Conservation (phyloP, 2,329 filamentous ascomycete genomes). For the Sclerotinia borealis region DNA sequence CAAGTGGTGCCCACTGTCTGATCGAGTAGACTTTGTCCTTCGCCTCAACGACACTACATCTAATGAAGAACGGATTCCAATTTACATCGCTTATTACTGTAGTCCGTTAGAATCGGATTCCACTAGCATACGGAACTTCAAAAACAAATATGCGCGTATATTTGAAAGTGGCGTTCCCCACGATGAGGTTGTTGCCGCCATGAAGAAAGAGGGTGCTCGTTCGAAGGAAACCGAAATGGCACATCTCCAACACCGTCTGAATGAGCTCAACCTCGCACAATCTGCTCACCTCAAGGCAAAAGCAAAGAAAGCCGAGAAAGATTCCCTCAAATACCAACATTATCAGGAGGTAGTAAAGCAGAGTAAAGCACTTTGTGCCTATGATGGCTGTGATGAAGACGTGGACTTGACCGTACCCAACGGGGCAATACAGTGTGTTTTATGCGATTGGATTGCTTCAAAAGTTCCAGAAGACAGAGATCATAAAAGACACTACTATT, state of each 20-base stretch:
- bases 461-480: conserved; percentile 17
- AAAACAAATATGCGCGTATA: conserved; percentile 28
- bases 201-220: conserved; percentile 26
- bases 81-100: conserved; percentile 29
- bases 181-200: conserved; percentile 24
- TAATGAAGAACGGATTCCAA: conserved; percentile 21
- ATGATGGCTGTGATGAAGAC: conserved; percentile 22
- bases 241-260: conserved; percentile 18
- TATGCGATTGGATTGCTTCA: conserved; percentile 28
- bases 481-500: conserved; percentile 23
- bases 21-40: conserved; percentile 15
- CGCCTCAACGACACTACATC: conserved; percentile 19
- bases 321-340: conserved; percentile 16
- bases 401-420: conserved; percentile 22
- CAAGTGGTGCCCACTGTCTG: conserved; percentile 7
- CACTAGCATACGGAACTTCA: conserved; percentile 25
- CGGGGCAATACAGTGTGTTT: conserved; percentile 24
- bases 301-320: conserved; percentile 26
- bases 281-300: conserved; percentile 28
- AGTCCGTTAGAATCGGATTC: conserved; percentile 17
- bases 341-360: conserved; percentile 13
- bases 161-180: conserved; percentile 25
- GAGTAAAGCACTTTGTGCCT: conserved; percentile 19
- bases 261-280: conserved; percentile 28
- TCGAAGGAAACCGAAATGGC: conserved; percentile 17